phyloP scores from a whole-genome alignment of 306 rosid genomes.

The Geum urbanum region DNA sequence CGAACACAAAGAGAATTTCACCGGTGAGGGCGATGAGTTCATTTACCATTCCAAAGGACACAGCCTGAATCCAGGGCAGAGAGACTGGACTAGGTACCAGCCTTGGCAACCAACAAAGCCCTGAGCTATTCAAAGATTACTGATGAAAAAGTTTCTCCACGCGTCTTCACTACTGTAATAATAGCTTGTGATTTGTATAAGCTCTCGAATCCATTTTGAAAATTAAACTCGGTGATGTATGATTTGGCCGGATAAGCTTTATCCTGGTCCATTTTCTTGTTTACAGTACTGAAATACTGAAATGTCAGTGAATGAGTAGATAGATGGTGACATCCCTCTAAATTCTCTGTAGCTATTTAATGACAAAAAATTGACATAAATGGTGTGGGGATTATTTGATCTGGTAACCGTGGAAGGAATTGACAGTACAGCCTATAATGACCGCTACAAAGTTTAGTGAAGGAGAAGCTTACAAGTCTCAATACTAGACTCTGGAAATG shows the following conservation, averaged over 20 bases:
- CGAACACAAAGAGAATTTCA: conserved; percentile 80
- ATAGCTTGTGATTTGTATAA: conserved; percentile 9
- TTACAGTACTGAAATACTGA: neutral
- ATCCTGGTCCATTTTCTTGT: neutral
- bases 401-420: neutral
- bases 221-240: neutral
- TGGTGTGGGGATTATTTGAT: neutral
- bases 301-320: no score
- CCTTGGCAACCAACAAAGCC: conserved; percentile 73
- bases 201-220: neutral
- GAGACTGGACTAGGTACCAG: conserved; percentile 94
- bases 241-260: neutral
- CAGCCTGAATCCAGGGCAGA: conserved; percentile 85
- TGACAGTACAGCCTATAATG: neutral
- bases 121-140: conserved; percentile 25
- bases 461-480: conserved; percentile 7
- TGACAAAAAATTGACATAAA: neutral
- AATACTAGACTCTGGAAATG: neutral
- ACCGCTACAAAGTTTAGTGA: neutral
- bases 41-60: conserved; percentile 98
- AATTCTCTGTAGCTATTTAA: neutral
- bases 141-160: no score
- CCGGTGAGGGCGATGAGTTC: conserved; percentile 84
- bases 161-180: conserved; percentile 21
- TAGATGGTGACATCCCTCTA: neutral